phyloP scores from a whole-genome alignment of 345 rosid genomes.

The Mangifera indica region DNA sequence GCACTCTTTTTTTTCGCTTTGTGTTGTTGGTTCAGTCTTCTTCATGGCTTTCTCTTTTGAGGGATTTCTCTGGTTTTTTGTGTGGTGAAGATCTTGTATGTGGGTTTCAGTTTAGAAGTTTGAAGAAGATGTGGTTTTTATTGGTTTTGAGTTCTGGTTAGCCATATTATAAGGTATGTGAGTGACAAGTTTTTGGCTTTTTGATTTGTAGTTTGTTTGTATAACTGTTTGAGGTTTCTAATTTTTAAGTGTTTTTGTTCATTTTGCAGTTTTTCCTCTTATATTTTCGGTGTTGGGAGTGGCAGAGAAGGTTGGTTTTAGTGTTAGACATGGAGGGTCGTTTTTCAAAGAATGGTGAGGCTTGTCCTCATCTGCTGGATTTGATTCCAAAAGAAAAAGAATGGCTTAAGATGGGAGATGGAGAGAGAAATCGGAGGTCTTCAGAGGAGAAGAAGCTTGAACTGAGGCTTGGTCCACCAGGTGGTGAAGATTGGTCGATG shows the following conservation, averaged over 20 bases:
- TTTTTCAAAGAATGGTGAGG: constrained; percentile 47
- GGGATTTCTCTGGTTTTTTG: neutral
- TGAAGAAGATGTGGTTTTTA: constrained; percentile 30
- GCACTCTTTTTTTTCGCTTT: neutral
- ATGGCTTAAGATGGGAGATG: constrained; percentile 38
- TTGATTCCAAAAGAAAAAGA: constrained; percentile 57
- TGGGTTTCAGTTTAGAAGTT: constrained; percentile 12
- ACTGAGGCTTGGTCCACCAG: constrained; percentile 95
- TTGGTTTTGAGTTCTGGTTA: constrained; percentile 34
- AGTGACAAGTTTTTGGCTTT: neutral
- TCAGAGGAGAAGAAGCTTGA: constrained; percentile 83
- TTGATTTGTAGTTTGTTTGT: neutral
- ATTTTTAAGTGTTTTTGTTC: constrained; percentile 1
- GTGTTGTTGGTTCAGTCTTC: neutral
- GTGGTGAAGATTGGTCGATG: constrained; percentile 61
- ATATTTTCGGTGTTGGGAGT: constrained; percentile 11
- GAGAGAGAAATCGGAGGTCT: constrained; percentile 31
- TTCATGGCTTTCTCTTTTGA: constrained; percentile 12
- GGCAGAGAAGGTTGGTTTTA: constrained; percentile 6
- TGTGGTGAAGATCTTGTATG: constrained; percentile 16
- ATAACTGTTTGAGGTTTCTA: neutral
- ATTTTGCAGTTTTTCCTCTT: constrained; percentile 11
- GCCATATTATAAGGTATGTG: constrained; percentile 19
- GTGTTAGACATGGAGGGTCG: constrained; percentile 40
- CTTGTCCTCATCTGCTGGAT: constrained; percentile 52